These are phyloP conservation scores for Davidsoniella australis DNA, from an alignment of 2,329 filamentous ascomycete genomes.

Conservation along the genomic window DNA sequence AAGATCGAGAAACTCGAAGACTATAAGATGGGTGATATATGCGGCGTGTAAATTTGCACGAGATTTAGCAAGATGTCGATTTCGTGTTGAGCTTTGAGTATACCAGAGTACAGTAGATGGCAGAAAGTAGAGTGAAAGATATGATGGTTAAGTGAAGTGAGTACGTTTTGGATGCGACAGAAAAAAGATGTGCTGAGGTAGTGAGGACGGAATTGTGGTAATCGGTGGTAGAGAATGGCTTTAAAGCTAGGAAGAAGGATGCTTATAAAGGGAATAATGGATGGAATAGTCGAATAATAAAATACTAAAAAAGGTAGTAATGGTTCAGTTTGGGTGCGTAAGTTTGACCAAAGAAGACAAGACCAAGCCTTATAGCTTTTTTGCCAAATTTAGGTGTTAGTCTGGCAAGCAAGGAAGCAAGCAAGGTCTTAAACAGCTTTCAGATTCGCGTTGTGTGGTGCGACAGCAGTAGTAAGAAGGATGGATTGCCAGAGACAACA, in stretches of 20 bases:
- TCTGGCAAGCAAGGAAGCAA: no score
- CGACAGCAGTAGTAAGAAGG: no score
- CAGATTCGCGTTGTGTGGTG: no score
- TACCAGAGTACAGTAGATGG: background rate
- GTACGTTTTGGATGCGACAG: background rate
- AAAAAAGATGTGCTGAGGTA: background rate
- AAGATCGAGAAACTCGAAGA: background rate
- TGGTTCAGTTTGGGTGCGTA: no score
- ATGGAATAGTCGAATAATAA: background rate
- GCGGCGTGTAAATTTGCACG: background rate
- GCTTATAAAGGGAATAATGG: background rate
- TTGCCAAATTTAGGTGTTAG: no score
- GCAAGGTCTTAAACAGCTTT: no score
- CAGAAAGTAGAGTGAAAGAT: background rate
- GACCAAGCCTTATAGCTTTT: no score
- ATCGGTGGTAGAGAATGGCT: background rate
- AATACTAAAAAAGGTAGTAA: background rate
- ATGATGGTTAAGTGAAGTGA: background rate
- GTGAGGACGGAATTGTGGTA: background rate
- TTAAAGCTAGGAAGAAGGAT: background rate
- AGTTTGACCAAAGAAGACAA: no score
- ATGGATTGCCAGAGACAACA: no score
- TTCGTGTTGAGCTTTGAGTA: background rate
- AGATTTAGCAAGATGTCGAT: background rate
- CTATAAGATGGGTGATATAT: slow-evolving; percentile 1